phyloP scores from a whole-genome alignment of 306 rosid species.

The Vicia villosa region DNA sequence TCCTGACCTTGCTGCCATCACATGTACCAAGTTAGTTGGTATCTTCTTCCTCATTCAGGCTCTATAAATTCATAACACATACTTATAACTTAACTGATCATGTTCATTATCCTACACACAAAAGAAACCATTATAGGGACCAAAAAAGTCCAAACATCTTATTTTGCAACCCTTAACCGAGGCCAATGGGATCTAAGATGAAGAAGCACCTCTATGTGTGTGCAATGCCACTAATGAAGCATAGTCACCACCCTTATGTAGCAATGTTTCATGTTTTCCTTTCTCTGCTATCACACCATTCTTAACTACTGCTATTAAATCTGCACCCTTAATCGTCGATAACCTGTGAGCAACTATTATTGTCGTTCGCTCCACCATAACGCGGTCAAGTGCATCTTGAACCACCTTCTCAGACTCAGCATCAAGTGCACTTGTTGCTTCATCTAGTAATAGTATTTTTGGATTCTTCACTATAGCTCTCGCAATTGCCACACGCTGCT shows the following conservation, averaged over 20 bases:
- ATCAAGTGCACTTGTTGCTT: conserved; percentile 82
- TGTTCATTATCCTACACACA: no score
- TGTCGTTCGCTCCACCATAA: conserved; percentile 63
- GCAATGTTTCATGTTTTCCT: conserved; percentile 52
- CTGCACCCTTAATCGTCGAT: conserved; percentile 63
- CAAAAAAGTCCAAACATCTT: no score
- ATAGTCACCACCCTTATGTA: conserved; percentile 47
- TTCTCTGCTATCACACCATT: conserved; percentile 61
- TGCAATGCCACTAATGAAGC: conserved; percentile 54
- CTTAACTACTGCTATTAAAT: conserved; percentile 63
- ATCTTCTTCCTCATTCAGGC: no score
- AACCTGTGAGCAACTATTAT: conserved; percentile 73
- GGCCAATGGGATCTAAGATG: no score
- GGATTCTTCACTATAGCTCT: conserved; percentile 67
- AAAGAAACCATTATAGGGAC: no score
- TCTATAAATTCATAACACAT: no score
- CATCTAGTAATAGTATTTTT: conserved; percentile 63
- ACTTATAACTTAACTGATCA: no score
- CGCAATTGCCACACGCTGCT: conserved; percentile 72
- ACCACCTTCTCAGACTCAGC: conserved; percentile 76
- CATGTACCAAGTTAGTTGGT: no score
- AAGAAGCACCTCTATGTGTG: conserved; percentile 31
- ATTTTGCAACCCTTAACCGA: no score
- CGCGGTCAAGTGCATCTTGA: conserved; percentile 67
- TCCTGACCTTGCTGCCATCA: no score